Evolutionary conservation across 768 basidiomycete species (phyloP).

Genomic region (Grammothele lineata): DNA sequence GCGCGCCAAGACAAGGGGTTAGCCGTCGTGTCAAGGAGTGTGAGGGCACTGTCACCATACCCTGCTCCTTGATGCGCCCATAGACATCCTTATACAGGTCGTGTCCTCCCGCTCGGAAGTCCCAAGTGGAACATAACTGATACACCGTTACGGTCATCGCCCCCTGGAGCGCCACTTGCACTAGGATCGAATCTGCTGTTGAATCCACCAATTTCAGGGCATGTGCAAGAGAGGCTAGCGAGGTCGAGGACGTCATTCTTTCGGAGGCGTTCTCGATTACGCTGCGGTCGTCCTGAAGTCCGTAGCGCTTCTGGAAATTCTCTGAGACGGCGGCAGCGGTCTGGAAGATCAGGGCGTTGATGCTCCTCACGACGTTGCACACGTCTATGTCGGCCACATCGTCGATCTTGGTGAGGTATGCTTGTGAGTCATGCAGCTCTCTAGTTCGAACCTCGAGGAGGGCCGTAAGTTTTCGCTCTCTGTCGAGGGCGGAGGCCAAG

Average conservation of each 20-base stretch:
- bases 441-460: constrained; percentile 34
- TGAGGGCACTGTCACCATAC: neutral
- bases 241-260: neutral
- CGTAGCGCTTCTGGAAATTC: constrained; percentile 26
- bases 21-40: neutral
- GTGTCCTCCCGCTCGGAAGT: neutral
- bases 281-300: neutral
- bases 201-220: neutral
- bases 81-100: neutral
- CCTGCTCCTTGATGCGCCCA: neutral
- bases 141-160: neutral
- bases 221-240: neutral
- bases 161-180: constrained; percentile 7
- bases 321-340: constrained; percentile 46
- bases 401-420: constrained; percentile 42
- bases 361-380: constrained; percentile 36
- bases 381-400: constrained; percentile 42
- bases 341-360: constrained; percentile 47
- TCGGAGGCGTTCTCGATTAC: neutral
- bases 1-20: neutral
- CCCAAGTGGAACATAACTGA: constrained; percentile 10
- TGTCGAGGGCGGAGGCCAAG: constrained; percentile 15
- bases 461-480: constrained; percentile 14
- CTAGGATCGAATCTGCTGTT: neutral
- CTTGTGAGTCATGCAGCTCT: constrained; percentile 43